Evolutionary conservation across 2,329 filamentous ascomycete genomes (phyloP).

Genomic region (Fusarium fracticaudum): DNA sequence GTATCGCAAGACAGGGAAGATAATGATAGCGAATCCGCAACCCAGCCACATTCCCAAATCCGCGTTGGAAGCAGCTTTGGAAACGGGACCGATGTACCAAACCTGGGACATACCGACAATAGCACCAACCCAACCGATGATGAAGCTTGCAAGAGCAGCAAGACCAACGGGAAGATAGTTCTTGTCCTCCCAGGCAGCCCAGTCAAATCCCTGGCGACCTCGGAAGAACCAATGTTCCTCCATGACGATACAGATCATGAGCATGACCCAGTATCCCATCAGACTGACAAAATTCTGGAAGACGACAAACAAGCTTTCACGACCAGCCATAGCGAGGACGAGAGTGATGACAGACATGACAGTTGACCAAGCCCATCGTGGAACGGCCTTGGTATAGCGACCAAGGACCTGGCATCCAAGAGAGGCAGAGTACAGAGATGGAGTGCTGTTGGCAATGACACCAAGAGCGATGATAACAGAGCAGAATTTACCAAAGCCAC

Average conservation of each 20-base stretch:
- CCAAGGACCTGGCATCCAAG: constrained; percentile 68
- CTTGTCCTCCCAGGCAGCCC: constrained; percentile 58
- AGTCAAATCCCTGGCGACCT: constrained; percentile 52
- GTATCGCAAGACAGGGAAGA: constrained; percentile 42
- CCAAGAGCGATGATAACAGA: constrained; percentile 64
- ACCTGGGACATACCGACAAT: constrained; percentile 67
- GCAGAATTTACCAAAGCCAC: constrained; percentile 66
- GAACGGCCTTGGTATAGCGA: constrained; percentile 62
- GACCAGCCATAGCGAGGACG: constrained; percentile 63
- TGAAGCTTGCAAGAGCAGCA: constrained; percentile 55
- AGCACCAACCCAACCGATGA: constrained; percentile 59
- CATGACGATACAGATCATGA: constrained; percentile 60
- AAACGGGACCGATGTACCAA: constrained; percentile 68
- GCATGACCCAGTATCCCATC: constrained; percentile 65
- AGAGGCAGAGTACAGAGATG: constrained; percentile 65
- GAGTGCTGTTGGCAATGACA: constrained; percentile 65
- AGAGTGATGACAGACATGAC: constrained; percentile 64
- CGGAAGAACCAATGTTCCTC: constrained; percentile 57
- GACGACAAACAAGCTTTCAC: constrained; percentile 62
- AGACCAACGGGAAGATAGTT: constrained; percentile 54
- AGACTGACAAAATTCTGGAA: constrained; percentile 63
- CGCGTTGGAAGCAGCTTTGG: constrained; percentile 60
- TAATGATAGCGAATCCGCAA: constrained; percentile 68
- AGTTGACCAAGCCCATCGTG: constrained; percentile 63
- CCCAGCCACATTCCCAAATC: constrained; percentile 67